Percentiles rank a stretch among this genome's conserved stretches.
Conservation (phyloP, 352 stramenopile species). For the Thraustotheca clavata region DNA sequence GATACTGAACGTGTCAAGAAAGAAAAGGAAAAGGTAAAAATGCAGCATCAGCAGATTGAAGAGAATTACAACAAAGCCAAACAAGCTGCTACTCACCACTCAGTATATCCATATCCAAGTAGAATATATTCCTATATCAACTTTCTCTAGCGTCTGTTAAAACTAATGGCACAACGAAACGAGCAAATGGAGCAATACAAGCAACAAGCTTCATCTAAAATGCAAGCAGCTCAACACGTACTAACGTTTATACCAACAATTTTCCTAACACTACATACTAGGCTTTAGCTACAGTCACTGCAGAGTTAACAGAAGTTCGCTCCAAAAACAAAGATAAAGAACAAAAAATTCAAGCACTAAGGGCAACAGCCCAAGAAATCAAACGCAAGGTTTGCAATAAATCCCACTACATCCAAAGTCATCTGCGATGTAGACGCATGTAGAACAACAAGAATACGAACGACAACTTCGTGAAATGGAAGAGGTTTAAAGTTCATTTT, state of each 20-base stretch:
- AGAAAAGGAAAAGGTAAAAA: slow-evolving; percentile 64
- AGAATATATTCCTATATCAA: neutral
- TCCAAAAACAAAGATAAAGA: slow-evolving; percentile 36
- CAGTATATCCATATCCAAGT: neutral
- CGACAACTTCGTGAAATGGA: slow-evolving; percentile 15
- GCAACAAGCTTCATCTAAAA: slow-evolving; percentile 51
- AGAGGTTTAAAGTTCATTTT: neutral
- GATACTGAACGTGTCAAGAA: slow-evolving; percentile 60
- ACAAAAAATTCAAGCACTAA: slow-evolving; percentile 42
- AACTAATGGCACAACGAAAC: slow-evolving; percentile 58
- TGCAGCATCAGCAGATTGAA: slow-evolving; percentile 38
- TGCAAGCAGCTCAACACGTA: slow-evolving; percentile 38
- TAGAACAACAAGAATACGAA: slow-evolving; percentile 9
- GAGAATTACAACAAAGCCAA: slow-evolving; percentile 37
- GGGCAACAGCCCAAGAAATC: slow-evolving; percentile 44
- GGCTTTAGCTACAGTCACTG: slow-evolving; percentile 40
- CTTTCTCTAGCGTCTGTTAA: slow-evolving; percentile 43
- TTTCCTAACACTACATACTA: slow-evolving; percentile 2
- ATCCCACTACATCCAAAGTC: neutral
- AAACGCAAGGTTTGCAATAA: slow-evolving; percentile 41
- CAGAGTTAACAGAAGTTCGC: slow-evolving; percentile 51
- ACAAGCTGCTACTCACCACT: slow-evolving; percentile 52
- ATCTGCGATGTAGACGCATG: neutral
- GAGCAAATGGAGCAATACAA: slow-evolving; percentile 57
- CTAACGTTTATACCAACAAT: neutral